Base-by-base conservation (phyloP, 108 stramenopile species). In the Phaeodactylum tricornutum region DNA sequence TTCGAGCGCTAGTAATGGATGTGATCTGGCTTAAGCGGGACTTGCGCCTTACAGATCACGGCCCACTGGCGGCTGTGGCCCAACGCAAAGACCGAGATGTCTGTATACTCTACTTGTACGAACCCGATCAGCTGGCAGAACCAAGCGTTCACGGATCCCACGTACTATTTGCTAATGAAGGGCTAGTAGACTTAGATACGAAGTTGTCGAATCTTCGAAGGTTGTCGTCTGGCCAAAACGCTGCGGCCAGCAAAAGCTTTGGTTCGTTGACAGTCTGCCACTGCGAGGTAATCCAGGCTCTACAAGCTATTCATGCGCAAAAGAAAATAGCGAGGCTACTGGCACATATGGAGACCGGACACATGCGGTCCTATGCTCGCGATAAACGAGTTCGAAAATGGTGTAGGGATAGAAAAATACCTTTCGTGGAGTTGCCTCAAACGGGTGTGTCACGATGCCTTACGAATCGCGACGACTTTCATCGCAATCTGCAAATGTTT, bases 11-110 rank as follows among this genome's bases (percentile, higher is more conserved):
- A n/a, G n/a, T n/a, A n/a, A n/a, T 83, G 36, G 77, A 83, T 59
- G 71, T 83, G 3, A 66, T 83, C 11, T 83, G 81, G 81, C 43
- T 79, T 29, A 79, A 83, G 23, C 68, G 74, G 4, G 81, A 82
- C 32, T 55, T 77, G 35, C 59, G 81, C 30, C 56, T 75, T 22
- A 63, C 63, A 41, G 81, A 82, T 52, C 81, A 83, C 49, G 81
- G 71, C 26, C 81, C 81, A 7, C 47, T 83, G 0, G 57, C 69
- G 5, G 44, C 55, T 15, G 65, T 79, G 21, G 20, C 43, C 9
- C n/a, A n/a, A n/a, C 2, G 27, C 29, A 30, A 17, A 11, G 24
- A n/a, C n/a, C 29, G 64, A 46, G 67, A 56, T 12, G 62, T 77
- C 33, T 35, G 69, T 8, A 61, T 83, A 29, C 46, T 83, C 20